phyloP scores from a whole-genome alignment of 148 eudicot species.

The Rhododendron mucronatum region DNA sequence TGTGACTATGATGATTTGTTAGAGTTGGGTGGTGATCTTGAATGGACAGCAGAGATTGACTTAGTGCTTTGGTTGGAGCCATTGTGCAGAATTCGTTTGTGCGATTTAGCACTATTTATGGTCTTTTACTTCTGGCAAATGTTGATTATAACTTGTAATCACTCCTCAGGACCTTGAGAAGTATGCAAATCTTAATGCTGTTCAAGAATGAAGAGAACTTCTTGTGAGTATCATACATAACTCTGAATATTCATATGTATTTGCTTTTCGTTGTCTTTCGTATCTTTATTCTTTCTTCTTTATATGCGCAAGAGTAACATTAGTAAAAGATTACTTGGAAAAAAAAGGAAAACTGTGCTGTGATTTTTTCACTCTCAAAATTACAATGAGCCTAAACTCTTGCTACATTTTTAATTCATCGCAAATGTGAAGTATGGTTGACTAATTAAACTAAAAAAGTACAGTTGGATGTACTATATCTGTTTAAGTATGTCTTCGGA shows the following conservation, averaged over 20 bases:
- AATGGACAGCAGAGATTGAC: no score
- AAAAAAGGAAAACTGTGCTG: neutral
- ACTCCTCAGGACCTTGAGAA: constrained; percentile 68
- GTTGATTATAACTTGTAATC: neutral
- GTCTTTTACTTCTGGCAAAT: neutral
- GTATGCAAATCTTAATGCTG: constrained; percentile 77
- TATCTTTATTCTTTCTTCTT: neutral
- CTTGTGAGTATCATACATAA: constrained; percentile 52
- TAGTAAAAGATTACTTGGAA: neutral
- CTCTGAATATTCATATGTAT: neutral
- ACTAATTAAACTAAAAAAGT: no score
- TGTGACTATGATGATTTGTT: no score
- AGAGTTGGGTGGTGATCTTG: no score
- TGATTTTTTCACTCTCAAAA: neutral
- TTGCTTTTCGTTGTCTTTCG: neutral
- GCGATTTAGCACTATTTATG: neutral
- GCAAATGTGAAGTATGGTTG: no score
- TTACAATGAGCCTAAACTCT: neutral
- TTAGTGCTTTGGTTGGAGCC: no score
- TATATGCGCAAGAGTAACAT: neutral
- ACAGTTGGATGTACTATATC: no score
- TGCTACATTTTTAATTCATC: neutral
- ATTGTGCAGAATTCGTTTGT: no score
- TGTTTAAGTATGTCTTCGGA: no score
- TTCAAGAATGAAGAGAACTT: constrained; percentile 84